Conservation (phyloP, 129 eudicot species). For the Pseudognaphalium luteoalbum region DNA sequence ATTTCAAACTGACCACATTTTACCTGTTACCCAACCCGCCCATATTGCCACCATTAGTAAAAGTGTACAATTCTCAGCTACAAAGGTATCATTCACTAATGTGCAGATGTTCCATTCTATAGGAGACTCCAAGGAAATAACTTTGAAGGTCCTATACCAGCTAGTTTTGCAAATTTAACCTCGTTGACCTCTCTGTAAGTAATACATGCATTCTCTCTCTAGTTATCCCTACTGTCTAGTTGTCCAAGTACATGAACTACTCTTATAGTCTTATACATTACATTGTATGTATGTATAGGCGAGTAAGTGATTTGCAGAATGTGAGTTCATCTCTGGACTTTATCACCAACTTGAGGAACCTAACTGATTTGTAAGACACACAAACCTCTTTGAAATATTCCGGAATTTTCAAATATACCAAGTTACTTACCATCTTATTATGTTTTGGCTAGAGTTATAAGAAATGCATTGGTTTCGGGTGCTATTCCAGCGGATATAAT, state of each 20-base stretch:
- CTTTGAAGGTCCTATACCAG: conserved; percentile 73
- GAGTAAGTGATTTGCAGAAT: conserved; percentile 75
- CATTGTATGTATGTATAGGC: conserved; percentile 38
- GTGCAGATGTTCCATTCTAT: conserved; percentile 11
- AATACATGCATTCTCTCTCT: not conserved
- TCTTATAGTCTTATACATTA: conserved; percentile 7
- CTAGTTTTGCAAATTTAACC: conserved; percentile 55
- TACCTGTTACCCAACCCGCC: not conserved
- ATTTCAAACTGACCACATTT: not conserved
- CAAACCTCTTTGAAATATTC: conserved; percentile 10
- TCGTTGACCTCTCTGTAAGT: conserved; percentile 56
- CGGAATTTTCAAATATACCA: conserved; percentile 3
- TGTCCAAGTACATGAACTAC: conserved; percentile 7
- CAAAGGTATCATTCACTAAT: conserved; percentile 12
- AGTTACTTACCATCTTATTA: conserved; percentile 19
- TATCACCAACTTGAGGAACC: conserved; percentile 47
- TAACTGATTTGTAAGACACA: conserved; percentile 60
- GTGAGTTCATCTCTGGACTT: conserved; percentile 68
- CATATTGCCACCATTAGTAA: not conserved
- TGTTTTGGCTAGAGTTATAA: conserved; percentile 40
- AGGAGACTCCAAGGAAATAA: conserved; percentile 81
- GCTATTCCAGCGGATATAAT: conserved; percentile 47
- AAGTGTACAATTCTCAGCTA: not conserved
- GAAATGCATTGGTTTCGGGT: conserved; percentile 67
- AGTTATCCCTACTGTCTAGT: not conserved